Evolutionary conservation across 305 asterid genomes (phyloP), one percentile per base, ranked within the genome.

Genomic region (Fraxinus paxiana): DNA sequence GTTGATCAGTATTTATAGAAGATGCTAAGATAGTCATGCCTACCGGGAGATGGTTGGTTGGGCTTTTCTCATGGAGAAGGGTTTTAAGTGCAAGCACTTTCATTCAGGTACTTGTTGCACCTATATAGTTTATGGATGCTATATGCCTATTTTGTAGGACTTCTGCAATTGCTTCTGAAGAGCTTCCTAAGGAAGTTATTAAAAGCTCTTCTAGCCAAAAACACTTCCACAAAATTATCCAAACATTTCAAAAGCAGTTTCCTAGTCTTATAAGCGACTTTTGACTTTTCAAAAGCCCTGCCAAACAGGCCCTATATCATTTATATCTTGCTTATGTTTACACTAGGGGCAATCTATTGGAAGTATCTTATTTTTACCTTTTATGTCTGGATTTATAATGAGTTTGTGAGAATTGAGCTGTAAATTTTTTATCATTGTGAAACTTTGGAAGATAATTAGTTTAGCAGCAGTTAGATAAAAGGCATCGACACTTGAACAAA

Each of bases 31-130:
- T 73, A 79, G 72, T 69, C 83, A 24, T 76, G 72, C 83, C 84
- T 75, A 79, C 61, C 73, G 83, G 87, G 90, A 88, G 82, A 79
- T 73, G 56, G 65, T 87, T 75, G 85, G 86, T 63, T 84, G 8
- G 17, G 20, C 79, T 81, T 83, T 88, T 86, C 88, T 88, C 78
- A 20, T 81, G 77, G 87, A 88, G 84, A 83, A 87, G 74, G 89
- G 92, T 76, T 82, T 89, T 26, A 77, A 78, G 85, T 83, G 65
- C 83, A 43, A 84, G 75, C 85, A 82, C 89, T 81, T 77, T 75
- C 76, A 74, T 89, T 84, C 90, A 91, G 93, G 97, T 93, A 91
- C 79, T 48, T 74, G 65, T 54, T 54, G 65, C 10, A 17, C 20
- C 20, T 48, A 4, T 48, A 48, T 48, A 46, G 59, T 46, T 46